Evolutionary conservation across 495 filamentous ascomycete genomes (phyloP), one percentile per base, ranked within the genome.

Genomic region (Neurospora sp.): DNA sequence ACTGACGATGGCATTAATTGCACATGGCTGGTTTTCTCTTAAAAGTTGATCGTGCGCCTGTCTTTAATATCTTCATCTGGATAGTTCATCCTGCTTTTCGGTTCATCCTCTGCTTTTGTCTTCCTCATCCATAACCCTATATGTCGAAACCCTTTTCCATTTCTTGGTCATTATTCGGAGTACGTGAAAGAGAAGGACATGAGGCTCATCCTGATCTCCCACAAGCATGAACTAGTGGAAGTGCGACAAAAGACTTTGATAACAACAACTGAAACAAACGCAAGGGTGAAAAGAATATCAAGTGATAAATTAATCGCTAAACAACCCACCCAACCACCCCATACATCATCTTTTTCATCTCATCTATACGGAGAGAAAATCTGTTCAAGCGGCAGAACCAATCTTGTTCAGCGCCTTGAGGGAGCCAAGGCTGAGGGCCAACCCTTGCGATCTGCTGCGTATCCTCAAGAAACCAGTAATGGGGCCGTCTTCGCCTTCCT

Each of bases 381-480:
- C 5, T 40, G 39, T 45, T 83, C 72, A 86, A 78, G 85, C 84
- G 8, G 79, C 75, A 42, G 84, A 84, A 45, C 89, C 89, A 74
- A 91, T 90, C 84, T 94, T 94, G 83, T 95, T 96, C 75, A 99
- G 85, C 5, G 96, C 96, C 84, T 99, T 99, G 78, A 99, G 86
- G 48, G 92, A 95, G 21, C 96, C 96, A 73, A 99, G 85, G 81
- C 94, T 97, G 74, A 99, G 85, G 4, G 96, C 96, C 73, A 99
- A 86, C 70, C 96, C 96, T 85, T 99, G 96, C 6, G 94, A 97
- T 77, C 96, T 92, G 86, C 94, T 97, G 83, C 96, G 90, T 87
- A 99, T 99, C 77, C 96, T 92, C 71, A 99, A 93, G 81, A 99
- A 99, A n/a, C 96, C 96, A 37, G 96, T 98, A 74, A 99, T 92